phyloP scores from a whole-genome alignment of 2,329 filamentous ascomycete genomes.

The Hypomyces perniciosus region DNA sequence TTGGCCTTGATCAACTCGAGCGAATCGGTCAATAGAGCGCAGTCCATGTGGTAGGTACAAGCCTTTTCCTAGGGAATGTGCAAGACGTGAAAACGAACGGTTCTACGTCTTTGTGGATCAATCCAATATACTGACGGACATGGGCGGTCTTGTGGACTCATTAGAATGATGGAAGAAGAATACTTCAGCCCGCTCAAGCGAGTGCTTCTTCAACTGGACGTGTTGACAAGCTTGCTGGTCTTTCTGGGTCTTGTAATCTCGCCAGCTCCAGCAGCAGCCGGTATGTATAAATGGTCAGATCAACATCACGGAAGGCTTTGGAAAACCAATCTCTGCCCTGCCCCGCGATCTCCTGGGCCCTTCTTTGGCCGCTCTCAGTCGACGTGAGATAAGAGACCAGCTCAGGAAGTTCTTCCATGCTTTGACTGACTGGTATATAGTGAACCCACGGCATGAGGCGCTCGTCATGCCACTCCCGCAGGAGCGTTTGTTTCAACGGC shows the following conservation, averaged over 20 bases:
- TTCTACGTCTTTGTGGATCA: too few relatives aligned
- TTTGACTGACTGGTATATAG: conserved; percentile 47
- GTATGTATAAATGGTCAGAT: conserved; percentile 56
- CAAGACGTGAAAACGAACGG: too few relatives aligned
- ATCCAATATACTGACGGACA: too few relatives aligned
- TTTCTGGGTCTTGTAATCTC: conserved; percentile 31
- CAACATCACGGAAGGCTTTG: conserved; percentile 49
- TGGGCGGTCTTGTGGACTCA: too few relatives aligned
- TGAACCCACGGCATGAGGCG: conserved; percentile 51
- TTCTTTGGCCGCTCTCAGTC: conserved; percentile 38
- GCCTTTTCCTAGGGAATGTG: too few relatives aligned
- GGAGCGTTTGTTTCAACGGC: conserved; percentile 46
- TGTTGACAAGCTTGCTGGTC: not conserved
- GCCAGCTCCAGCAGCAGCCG: conserved; percentile 53
- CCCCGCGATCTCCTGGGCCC: conserved; percentile 47
- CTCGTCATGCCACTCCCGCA: conserved; percentile 55
- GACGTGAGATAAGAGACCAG: conserved; percentile 41
- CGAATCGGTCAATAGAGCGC: too few relatives aligned
- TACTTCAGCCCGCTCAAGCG: too few relatives aligned
- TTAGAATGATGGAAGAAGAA: too few relatives aligned
- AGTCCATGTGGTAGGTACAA: too few relatives aligned
- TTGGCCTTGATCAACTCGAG: too few relatives aligned
- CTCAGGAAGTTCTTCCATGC: conserved; percentile 47
- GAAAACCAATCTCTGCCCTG: conserved; percentile 49
- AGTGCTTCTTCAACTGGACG: too few relatives aligned